Evolutionary conservation across 2,329 filamentous ascomycete species (phyloP).

Genomic region (Hymenotorrendiella dingleyae): DNA sequence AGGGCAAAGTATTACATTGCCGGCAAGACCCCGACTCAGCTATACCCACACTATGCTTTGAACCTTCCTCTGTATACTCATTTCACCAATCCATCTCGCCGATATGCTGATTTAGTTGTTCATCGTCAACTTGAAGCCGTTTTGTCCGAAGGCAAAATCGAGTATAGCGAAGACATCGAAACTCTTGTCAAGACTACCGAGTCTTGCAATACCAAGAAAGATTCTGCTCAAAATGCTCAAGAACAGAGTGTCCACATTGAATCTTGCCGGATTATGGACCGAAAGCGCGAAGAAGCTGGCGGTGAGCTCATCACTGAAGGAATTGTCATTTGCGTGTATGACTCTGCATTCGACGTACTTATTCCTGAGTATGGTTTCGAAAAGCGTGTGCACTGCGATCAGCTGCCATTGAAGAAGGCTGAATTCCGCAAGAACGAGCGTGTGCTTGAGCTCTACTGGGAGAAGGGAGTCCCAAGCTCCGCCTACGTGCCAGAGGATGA

Average conservation of each 20-base stretch:
- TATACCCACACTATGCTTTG: conserved; percentile 83
- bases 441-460: conserved; percentile 95
- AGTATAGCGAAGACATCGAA: conserved; percentile 87
- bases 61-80: conserved; percentile 95
- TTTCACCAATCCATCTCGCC: conserved; percentile 90
- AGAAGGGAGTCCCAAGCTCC: conserved; percentile 96
- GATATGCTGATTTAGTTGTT: conserved; percentile 91
- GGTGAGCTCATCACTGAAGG: conserved; percentile 93
- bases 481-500: conserved; percentile 96
- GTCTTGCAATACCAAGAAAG: conserved; percentile 97
- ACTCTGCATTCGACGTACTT: conserved; percentile 95
- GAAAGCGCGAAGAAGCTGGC: conserved; percentile 76
- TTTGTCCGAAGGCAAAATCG: conserved; percentile 72
- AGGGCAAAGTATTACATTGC: conserved; percentile 92
- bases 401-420: conserved; percentile 97
- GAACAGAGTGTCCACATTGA: conserved; percentile 99
- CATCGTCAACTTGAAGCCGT: conserved; percentile 90
- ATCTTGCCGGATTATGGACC: conserved; percentile 93
- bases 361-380: conserved; percentile 99
- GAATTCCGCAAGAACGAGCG: conserved; percentile 96
- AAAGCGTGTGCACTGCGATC: conserved; percentile 98
- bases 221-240: conserved; percentile 93
- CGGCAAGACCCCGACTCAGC: conserved; percentile 69
- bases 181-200: conserved; percentile 86
- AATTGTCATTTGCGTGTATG: conserved; percentile 94